Base-by-base conservation (phyloP, 2,329 filamentous ascomycete species). In the Fusarium siculi region DNA sequence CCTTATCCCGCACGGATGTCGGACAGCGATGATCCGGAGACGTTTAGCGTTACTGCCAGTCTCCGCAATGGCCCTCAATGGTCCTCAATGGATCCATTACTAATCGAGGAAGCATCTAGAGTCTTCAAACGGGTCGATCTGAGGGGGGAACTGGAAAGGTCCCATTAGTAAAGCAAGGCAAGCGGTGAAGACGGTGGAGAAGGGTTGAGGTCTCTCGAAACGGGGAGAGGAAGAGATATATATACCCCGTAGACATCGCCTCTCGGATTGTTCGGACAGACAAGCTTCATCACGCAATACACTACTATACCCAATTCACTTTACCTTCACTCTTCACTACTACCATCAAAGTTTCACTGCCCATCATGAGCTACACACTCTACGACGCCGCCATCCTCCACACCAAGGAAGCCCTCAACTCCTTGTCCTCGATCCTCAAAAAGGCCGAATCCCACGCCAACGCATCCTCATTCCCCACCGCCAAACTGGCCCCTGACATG, bases 401-500 rank as follows among this genome's bases (percentile, higher is more conserved):
- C 63, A 74, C 81, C 69, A 76, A 72, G 74, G 78, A 79, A 40
- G 73, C 74, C 70, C 72, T 85, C 46, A 75, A 75, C 57, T 71
- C 80, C 36, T 78, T 84, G 63, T 63, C 77, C 34, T 54, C 34
- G 60, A 76, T 86, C 72, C 77, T 86, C 64, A 77, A 78, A 37
- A 82, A 83, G 78, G 82, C 78, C 58, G 80, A 82, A 61, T 65
- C 75, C 5, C 77, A 79, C 40, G 74, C 82, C 71, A 77, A 78
- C 30, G 76, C 78, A 37, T 78, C 79, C 52, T 75, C 74, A 18
- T 69, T 85, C 59, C 65, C 80, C 57, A 63, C 75, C 8, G 79
- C 81, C 37, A 79, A 79, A 43, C 76, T 86, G 39, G 59, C 75
- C 69, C 75, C 79, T 6, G 84, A 86, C 79, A 87, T 87, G 85